phyloP scores from a whole-genome alignment of 805 yeast genomes.

The Yamadazyma sp. region DNA sequence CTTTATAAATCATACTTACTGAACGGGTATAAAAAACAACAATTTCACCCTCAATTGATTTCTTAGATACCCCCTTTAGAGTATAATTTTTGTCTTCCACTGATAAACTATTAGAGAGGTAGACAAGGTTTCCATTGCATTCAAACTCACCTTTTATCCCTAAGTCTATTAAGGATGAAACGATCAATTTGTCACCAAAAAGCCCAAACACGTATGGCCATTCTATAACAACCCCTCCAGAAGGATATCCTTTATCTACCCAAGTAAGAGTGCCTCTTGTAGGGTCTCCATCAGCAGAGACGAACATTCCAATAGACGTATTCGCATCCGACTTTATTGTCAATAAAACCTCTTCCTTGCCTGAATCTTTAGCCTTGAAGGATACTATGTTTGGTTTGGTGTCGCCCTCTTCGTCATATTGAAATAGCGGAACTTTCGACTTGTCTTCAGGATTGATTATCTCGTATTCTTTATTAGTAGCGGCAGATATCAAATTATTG shows the following conservation, averaged over 20 bases:
- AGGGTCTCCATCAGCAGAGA: slow-evolving; percentile 38
- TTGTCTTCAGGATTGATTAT: slow-evolving; percentile 36
- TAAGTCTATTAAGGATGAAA: slow-evolving; percentile 22
- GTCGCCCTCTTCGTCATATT: slow-evolving; percentile 9
- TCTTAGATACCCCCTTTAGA: slow-evolving; percentile 7
- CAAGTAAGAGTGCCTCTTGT: slow-evolving; percentile 44
- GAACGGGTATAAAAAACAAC: neutral
- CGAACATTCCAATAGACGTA: slow-evolving; percentile 42
- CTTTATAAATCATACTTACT: slow-evolving; percentile 5
- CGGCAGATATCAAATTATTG: slow-evolving; percentile 31
- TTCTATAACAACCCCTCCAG: slow-evolving; percentile 28
- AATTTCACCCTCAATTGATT: slow-evolving; percentile 3
- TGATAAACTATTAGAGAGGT: slow-evolving; percentile 1
- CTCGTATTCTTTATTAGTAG: slow-evolving; percentile 33
- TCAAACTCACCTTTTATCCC: slow-evolving; percentile 15
- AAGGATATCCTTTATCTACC: slow-evolving; percentile 36
- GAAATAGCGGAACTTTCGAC: slow-evolving; percentile 30
- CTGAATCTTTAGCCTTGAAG: slow-evolving; percentile 20
- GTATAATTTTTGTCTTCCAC: slow-evolving; percentile 11
- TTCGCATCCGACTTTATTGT: slow-evolving; percentile 32
- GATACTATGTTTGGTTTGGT: slow-evolving; percentile 26
- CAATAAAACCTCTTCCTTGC: slow-evolving; percentile 29
- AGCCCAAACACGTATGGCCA: slow-evolving; percentile 41
- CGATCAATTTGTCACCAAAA: slow-evolving; percentile 21
- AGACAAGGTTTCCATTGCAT: slow-evolving; percentile 4